Evolutionary conservation across 768 basidiomycete genomes (phyloP).

Genomic region (Psilocybe sp.): DNA sequence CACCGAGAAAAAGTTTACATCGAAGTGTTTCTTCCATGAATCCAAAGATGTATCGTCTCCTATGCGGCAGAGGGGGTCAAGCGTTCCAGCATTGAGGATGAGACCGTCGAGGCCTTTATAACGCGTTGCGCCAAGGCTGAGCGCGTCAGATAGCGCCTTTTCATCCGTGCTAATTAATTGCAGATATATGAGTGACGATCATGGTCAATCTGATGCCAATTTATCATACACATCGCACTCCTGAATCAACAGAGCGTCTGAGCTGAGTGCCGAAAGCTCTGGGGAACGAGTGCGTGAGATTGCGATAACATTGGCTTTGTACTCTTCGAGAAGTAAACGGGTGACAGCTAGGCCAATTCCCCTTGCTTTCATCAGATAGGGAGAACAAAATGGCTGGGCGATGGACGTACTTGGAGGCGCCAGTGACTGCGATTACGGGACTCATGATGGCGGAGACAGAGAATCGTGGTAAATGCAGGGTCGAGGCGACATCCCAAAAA

Average conservation of each 20-base stretch:
- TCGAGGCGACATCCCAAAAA: slow-evolving; percentile 18
- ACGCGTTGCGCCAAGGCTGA: slow-evolving; percentile 46
- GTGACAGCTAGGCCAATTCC: slow-evolving; percentile 80
- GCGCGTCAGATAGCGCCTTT: slow-evolving; percentile 49
- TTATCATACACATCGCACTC: slow-evolving; percentile 70
- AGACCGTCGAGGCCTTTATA: slow-evolving; percentile 73
- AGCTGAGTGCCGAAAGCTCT: slow-evolving; percentile 54
- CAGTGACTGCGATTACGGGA: slow-evolving; percentile 76
- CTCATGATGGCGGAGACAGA: slow-evolving; percentile 21
- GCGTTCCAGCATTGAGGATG: slow-evolving; percentile 79
- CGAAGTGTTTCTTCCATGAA: slow-evolving; percentile 71
- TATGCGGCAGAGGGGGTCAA: slow-evolving; percentile 68
- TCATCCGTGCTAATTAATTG: slow-evolving; percentile 52
- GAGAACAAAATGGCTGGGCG: slow-evolving; percentile 2
- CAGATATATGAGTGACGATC: slow-evolving; percentile 7
- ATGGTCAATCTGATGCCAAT: slow-evolving; percentile 26
- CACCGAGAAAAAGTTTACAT: slow-evolving; percentile 87
- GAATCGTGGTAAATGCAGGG: slow-evolving; percentile 2
- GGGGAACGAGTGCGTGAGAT: slow-evolving; percentile 68
- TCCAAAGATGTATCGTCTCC: slow-evolving; percentile 47
- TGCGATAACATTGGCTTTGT: slow-evolving; percentile 69
- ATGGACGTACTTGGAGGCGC: slow-evolving; percentile 68
- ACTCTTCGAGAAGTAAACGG: slow-evolving; percentile 57
- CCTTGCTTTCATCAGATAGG: slow-evolving; percentile 26
- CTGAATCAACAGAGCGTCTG: slow-evolving; percentile 47